Evolutionary conservation across 768 basidiomycete species (phyloP), one percentile per base, ranked within the genome.

Genomic region (Rhodocollybia butyracea): DNA sequence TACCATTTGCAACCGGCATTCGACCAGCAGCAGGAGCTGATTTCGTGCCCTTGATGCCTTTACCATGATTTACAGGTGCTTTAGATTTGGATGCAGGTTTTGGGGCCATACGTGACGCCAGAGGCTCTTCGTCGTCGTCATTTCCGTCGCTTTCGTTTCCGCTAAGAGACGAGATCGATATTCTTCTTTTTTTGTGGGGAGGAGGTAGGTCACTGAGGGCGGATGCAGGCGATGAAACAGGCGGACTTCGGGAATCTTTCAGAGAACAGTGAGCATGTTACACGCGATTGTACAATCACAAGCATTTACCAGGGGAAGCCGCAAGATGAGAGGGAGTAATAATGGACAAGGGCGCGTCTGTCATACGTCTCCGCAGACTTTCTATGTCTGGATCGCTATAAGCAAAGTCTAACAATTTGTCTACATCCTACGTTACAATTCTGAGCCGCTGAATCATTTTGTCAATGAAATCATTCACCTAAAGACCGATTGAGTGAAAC

Each of bases 351-450:
- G 80, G 77, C 32, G 80, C 67, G 52, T 70, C 17, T 19, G 34
- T 72, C 83, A 92, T 87, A 68, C 89, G 88, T 61, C 83, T 82
- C 57, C 86, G 81, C 55, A 91, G 66, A 17, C 86, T 85, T 26
- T 75, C 63, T 41, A 93, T 83, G 59, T 86, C 84, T 19, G 83
- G 83, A 68, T 93, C 85, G 12, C 73, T 73, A 67, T 91, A 91
- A 46, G 79, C 76, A 61, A 94, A 94, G 70, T 93, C 88, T n/a
- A 89, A 75, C 10, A 95, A 75, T 63, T 82, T 82, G 46, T 83
- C 84, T 30, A 77, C 79, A 67, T 91, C 90, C 91, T 96, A 65
- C 31, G 47, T 21, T 42, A 56, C 29, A 46, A 39, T 27, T 17
- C 26, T 54, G 34, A 43, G 48, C 22, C 12, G 3, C 29, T 2